These are phyloP conservation scores for Apiotrichum montevideense DNA, from an alignment of 1,284 basidiomycete species.

Conservation along the genomic window DNA sequence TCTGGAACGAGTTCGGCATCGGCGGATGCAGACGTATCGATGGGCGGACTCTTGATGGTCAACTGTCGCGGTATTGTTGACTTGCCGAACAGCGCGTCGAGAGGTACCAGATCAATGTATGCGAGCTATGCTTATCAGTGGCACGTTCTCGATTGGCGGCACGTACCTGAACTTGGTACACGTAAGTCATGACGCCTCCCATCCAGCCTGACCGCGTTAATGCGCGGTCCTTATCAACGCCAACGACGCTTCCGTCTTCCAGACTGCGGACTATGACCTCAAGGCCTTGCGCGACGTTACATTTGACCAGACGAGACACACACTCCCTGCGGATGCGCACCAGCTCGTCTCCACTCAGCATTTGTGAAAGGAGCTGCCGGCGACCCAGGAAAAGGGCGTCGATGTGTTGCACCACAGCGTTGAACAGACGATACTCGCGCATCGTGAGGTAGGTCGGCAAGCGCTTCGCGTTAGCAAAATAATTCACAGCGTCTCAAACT, in stretches of 20 bases:
- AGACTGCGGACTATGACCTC: constrained; percentile 95
- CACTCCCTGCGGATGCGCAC: constrained; percentile 75
- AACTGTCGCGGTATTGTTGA: constrained; percentile 8
- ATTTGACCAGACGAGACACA: constrained; percentile 77
- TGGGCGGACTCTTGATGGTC: constrained; percentile 8
- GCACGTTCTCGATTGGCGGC: neutral
- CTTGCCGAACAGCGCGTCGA: constrained; percentile 37
- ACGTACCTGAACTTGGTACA: constrained; percentile 54
- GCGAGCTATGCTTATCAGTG: constrained; percentile 52
- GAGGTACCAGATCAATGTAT: constrained; percentile 60
- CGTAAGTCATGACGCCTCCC: constrained; percentile 60
- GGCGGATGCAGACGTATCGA: neutral
- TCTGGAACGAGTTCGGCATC: neutral
- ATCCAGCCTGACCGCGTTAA: constrained; percentile 73
- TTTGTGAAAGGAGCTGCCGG: constrained; percentile 80
- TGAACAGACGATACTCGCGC: constrained; percentile 84
- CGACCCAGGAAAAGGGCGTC: constrained; percentile 84
- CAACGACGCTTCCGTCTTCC: constrained; percentile 78
- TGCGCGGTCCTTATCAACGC: constrained; percentile 70
- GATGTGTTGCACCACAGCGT: constrained; percentile 79
- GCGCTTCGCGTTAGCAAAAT: constrained; percentile 24
- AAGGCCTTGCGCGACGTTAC: constrained; percentile 84
- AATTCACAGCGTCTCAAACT: constrained; percentile 8
- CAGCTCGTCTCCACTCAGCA: constrained; percentile 81
- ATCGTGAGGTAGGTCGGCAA: constrained; percentile 85